Evolutionary conservation across 2,329 filamentous ascomycete species (phyloP).

Genomic region (Stachybotrys elegans): DNA sequence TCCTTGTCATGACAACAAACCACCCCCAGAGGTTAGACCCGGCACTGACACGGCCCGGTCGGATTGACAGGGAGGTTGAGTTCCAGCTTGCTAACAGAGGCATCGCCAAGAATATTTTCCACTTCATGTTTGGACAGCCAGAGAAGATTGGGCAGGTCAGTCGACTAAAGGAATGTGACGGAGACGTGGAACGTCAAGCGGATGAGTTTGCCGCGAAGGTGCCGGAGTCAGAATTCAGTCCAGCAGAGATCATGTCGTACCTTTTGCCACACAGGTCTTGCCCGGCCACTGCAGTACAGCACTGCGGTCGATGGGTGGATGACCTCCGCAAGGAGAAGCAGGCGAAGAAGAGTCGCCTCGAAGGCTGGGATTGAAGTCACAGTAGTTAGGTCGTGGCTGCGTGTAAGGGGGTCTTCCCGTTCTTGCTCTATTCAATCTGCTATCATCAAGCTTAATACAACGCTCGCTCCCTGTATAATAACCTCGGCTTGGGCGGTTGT

Average conservation of each 20-base stretch:
- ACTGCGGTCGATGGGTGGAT: conserved; percentile 5
- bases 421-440: no score
- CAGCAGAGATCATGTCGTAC: conserved; percentile 36
- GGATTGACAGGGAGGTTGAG: conserved; percentile 54
- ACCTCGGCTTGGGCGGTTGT: no score
- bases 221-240: conserved; percentile 42
- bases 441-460: no score
- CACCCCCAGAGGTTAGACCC: conserved; percentile 15
- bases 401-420: no score
- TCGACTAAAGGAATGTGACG: conserved; percentile 1
- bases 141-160: no score
- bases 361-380: background rate
- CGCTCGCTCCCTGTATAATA: no score
- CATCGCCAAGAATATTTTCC: conserved; percentile 5
- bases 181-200: conserved; percentile 1
- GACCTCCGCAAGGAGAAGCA: conserved; percentile 8
- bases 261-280: conserved; percentile 2
- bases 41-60: conserved; percentile 24
- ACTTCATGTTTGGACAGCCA: conserved; percentile 7
- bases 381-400: no score
- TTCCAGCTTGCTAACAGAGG: conserved; percentile 7
- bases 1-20: conserved; percentile 21
- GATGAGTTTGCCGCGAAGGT: conserved; percentile 36
- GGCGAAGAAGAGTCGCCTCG: background rate
- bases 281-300: conserved; percentile 3